These are phyloP conservation scores for Eudorina sp. DNA, from an alignment of 139 green algal genomes.

Conservation along the genomic window DNA sequence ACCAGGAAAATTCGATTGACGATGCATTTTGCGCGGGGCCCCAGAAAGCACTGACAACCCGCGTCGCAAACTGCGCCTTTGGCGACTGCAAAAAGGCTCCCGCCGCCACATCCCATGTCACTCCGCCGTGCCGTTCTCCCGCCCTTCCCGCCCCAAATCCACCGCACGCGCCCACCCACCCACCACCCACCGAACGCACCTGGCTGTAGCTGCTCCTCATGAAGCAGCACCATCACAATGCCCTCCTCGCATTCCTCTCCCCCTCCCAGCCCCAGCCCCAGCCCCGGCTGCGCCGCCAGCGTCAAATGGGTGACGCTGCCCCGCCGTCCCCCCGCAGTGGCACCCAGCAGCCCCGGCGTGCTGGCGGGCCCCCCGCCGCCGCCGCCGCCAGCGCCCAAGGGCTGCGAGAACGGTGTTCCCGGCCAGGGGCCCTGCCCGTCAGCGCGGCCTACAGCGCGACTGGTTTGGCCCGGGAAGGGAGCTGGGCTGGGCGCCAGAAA, in stretches of 20 bases:
- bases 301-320: constrained; percentile 23
- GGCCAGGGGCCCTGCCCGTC: not conserved
- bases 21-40: too few species aligned
- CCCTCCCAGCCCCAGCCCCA: not conserved
- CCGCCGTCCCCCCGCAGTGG: not conserved
- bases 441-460: not conserved
- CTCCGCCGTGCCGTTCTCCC: too few species aligned
- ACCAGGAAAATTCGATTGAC: too few species aligned
- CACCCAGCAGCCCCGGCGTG: constrained; percentile 31
- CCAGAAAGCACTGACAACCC: too few species aligned
- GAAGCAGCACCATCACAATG: constrained; percentile 25
- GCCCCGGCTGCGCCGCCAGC: not conserved
- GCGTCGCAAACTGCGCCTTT: too few species aligned
- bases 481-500: too few species aligned
- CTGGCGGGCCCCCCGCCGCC: constrained; percentile 8
- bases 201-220: constrained; percentile 15
- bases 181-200: constrained; percentile 4
- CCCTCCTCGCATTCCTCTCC: not conserved
- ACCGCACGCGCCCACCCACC: too few species aligned
- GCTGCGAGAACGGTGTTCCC: not conserved
- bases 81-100: too few species aligned
- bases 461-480: not conserved
- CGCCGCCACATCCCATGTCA: too few species aligned
- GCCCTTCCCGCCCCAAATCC: too few species aligned
- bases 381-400: not conserved